Evolutionary conservation across 139 green algal genomes (phyloP), one percentile per base, ranked within the genome.

Genomic region (Chlorella sp.): DNA sequence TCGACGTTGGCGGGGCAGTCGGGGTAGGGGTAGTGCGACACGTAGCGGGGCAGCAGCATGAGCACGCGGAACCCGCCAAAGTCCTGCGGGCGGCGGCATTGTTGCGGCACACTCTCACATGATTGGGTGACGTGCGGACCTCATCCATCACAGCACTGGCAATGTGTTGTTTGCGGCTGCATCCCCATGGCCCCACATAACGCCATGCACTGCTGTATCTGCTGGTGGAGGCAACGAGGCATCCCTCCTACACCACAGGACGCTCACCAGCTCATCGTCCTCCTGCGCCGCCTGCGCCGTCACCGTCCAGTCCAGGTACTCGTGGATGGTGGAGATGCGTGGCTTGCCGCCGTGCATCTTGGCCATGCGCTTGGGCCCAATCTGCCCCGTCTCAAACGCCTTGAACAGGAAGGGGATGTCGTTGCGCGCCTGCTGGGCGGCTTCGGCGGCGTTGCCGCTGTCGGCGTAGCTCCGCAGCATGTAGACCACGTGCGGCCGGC

Each of bases 281-380:
- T 82, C 75, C 24, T 85, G 66, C 2, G 88, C 81, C 30, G 86
- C 80, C 36, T 86, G 79, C 3, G 87, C 89, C 1, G 92, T 95
- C 14, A 96, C 86, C 2, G 93, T 97, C 93, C 93, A 97, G 79
- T 97, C 90, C 26, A 97, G 84, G 80, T 96, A 97, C 75, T 97
- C 92, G 73, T 97, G 93, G 35, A 97, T 97, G 65, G 93, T 97
- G 66, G 88, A 79, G 22, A 87, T 84, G 23, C 92, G 84, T 4
- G 90, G 86, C 68, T 88, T 80, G 32, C 80, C 81, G 0, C 77
- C 80, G 34, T 90, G 79, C n/a, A 87, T 82, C 34, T 86, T 85
- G 29, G 91, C 77, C 22, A 89, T 68, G n/a, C 81, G 72, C 62
- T 86, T 82, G 31, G 85, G 85, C 2, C 81, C 80, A 35, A 84